Evolutionary conservation across 2,329 filamentous ascomycete species (phyloP).

Genomic region (Coccinonectria pachysandricola): DNA sequence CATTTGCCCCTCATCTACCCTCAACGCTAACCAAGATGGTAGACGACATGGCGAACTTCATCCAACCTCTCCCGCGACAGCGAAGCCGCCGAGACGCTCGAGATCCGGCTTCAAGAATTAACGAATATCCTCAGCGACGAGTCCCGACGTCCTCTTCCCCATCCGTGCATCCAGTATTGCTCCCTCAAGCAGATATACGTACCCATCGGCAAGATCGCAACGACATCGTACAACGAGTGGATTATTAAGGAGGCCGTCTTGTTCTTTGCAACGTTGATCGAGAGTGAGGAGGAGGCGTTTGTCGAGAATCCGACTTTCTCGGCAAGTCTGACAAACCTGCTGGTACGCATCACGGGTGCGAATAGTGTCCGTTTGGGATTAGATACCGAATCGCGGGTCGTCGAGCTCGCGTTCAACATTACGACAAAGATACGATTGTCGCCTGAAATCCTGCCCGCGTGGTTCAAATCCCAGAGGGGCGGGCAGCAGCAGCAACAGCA

Average conservation of each 20-base stretch:
- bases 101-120: constrained; percentile 52
- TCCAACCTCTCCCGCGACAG: constrained; percentile 50
- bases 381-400: constrained; percentile 78
- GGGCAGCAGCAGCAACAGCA: constrained; percentile 25
- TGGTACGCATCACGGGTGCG: constrained; percentile 66
- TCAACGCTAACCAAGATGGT: too few relatives aligned
- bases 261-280: constrained; percentile 84
- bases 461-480: constrained; percentile 61
- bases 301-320: constrained; percentile 81
- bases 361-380: constrained; percentile 63
- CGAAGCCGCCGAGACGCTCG: constrained; percentile 52
- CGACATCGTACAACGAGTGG: constrained; percentile 72
- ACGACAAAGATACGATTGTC: constrained; percentile 91
- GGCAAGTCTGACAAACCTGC: constrained; percentile 73
- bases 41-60: constrained; percentile 50
- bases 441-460: constrained; percentile 75
- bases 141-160: constrained; percentile 75
- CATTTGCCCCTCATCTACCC: constrained; percentile 1
- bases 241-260: constrained; percentile 77
- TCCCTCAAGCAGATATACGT: constrained; percentile 82
- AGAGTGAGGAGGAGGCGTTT: constrained; percentile 94
- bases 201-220: constrained; percentile 79
- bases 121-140: constrained; percentile 77
- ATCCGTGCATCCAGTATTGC: constrained; percentile 84
- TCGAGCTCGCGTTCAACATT: constrained; percentile 91